Conservation (phyloP, 352 stramenopile genomes). For the Pythium apleroticum region DNA sequence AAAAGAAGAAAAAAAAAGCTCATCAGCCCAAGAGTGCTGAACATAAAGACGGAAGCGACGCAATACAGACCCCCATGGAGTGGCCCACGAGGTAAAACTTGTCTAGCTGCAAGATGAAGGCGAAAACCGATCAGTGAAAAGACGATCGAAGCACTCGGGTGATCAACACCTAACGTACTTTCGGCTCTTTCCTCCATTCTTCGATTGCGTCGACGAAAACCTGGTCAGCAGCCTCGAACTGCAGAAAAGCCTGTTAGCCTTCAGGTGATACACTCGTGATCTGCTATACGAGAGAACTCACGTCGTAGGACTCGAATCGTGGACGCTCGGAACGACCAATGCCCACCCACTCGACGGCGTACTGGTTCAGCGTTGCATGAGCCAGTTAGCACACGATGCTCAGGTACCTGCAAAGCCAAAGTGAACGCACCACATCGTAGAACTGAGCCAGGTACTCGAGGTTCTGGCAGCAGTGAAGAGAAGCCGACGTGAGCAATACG, state of each 20-base stretch:
- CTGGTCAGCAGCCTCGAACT: constrained; percentile 52
- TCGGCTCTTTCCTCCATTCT: constrained; percentile 49
- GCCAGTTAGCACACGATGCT: no score
- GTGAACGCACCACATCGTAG: constrained; percentile 47
- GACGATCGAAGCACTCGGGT: neutral
- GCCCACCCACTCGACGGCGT: constrained; percentile 64
- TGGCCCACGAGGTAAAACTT: constrained; percentile 55
- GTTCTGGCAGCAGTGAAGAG: constrained; percentile 42
- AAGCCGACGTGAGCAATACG: no score
- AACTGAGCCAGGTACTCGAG: constrained; percentile 46
- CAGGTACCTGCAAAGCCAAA: no score
- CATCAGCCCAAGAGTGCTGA: no score
- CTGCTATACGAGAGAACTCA: no score
- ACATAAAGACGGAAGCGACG: no score
- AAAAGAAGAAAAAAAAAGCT: no score
- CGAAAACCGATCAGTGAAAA: neutral
- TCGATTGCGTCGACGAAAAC: constrained; percentile 59
- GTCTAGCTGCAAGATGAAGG: constrained; percentile 29
- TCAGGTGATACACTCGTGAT: no score
- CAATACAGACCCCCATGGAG: constrained; percentile 66
- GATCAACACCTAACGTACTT: constrained; percentile 22
- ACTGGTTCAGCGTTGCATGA: no score
- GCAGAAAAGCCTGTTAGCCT: no score
- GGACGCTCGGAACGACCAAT: constrained; percentile 56
- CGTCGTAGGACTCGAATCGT: constrained; percentile 46